Conservation (phyloP, 305 asterid species). For the Coffea humblotiana region DNA sequence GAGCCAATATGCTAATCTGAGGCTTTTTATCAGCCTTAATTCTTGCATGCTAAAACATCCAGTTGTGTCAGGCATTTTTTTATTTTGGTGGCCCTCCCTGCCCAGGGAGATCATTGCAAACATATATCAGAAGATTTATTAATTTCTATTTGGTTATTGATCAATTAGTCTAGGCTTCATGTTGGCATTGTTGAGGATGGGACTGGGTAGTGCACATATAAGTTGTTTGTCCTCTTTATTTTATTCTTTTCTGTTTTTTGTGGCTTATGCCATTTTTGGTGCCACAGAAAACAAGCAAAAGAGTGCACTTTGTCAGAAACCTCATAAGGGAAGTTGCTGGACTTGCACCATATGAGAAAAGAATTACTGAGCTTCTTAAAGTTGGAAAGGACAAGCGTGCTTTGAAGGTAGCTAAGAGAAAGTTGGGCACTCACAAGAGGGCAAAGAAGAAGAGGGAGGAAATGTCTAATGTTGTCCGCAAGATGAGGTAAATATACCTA, state of each 20-base stretch:
- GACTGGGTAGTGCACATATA: not conserved
- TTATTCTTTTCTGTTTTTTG: not conserved
- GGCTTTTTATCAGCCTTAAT: not conserved
- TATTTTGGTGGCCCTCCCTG: not conserved
- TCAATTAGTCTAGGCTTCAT: not conserved
- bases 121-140: not conserved
- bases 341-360: conserved; percentile 87
- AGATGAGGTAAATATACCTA: conserved; percentile 51
- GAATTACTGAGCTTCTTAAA: conserved; percentile 83
- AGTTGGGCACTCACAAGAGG: conserved; percentile 86
- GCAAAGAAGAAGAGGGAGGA: conserved; percentile 80
- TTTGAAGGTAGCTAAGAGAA: conserved; percentile 76
- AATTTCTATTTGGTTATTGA: not conserved
- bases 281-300: conserved; percentile 59
- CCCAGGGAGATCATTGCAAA: not conserved
- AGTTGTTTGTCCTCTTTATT: not conserved
- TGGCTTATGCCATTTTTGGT: conserved; percentile 21
- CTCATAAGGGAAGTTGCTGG: conserved; percentile 89
- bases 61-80: no score
- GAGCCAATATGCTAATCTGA: conserved; percentile 24
- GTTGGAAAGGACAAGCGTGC: conserved; percentile 94
- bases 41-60: not conserved
- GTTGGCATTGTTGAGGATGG: not conserved
- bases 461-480: conserved; percentile 58
- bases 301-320: conserved; percentile 67